Evolutionary conservation across 2,329 filamentous ascomycete genomes (phyloP), one percentile per base, ranked within the genome.

Genomic region (Fulvia fulva): DNA sequence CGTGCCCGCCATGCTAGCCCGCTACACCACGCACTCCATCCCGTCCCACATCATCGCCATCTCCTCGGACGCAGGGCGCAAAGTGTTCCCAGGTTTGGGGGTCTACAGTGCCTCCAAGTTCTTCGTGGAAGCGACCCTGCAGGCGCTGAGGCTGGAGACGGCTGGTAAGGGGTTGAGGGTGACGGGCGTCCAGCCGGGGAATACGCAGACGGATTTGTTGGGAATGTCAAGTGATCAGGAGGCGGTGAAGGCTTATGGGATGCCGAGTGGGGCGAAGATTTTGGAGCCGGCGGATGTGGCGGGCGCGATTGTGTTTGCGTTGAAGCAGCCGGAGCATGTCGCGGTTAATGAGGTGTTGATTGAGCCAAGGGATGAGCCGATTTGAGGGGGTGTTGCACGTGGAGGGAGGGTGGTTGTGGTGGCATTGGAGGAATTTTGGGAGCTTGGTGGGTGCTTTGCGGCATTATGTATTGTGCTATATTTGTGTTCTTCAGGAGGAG

Each of bases 91-190:
- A 0, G 89, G 89, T 0, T 76, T 92, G 12, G 89, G 89, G 53
- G 89, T 93, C 34, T 93, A 93, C 79, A 90, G 87, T 0, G 89
- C 87, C 25, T 88, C 84, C 74, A 93, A 93, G 72, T 91, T 92
- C 81, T 93, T 93, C 70, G 88, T 93, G 55, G 89, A 93, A 72
- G 89, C 88, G 0, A 89, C 88, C 0, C 79, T 93, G n/a, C 89
- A 92, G 73, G 80, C 80, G 30, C 74, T 93, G 64, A 84, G 89
- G 8, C 75, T 92, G 7, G 89, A 93, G 78, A 92, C 88, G 0
- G 89, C 87, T 0, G 88, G 87, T 0, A 83, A 82, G 0, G 89
- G 89, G 0, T 74, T 93, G 51, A 80, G 88, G 1, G 88, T 93
- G 43, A 91, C 89, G 0, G 80, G 82, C 34, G 80, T 93, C 2